Evolutionary conservation across 2,329 filamentous ascomycete genomes (phyloP), one percentile per base, ranked within the genome.

Genomic region (Epichloe elymi): DNA sequence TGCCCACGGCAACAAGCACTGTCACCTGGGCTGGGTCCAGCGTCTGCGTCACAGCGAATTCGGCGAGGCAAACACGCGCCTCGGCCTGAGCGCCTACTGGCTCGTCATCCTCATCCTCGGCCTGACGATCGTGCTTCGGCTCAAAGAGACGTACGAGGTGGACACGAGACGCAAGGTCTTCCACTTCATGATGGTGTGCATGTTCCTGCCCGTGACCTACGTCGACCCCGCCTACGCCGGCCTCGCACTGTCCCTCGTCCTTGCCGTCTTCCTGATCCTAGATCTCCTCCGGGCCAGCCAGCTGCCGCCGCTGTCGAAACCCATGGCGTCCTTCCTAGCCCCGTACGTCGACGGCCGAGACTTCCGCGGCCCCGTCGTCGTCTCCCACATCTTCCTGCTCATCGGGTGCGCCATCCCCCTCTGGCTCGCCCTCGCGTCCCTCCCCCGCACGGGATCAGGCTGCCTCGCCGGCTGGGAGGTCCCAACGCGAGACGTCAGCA

Each of bases 161-260:
- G 93, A 98, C 68, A 98, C 93, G 1, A 80, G 93, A 47, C 82
- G 93, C 48, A 98, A 98, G 67, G 87, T 97, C 23, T 98, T 98
- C 65, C 93, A 98, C 66, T 94, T 94, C 58, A 95, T 91, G 77
- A 97, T 97, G 86, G 91, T 97, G 7, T 82, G 82, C 51, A 96
- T 98, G 88, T 83, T 98, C 51, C 75, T 97, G 2, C 90, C 93
- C 0, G 82, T 87, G 1, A 86, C 85, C 2, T 96, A 82, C 63
- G 71, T 97, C 56, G 93, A 98, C 65, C 91, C 93, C 1, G 75
- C 83, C 40, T 97, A 88, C 65, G 82, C 83, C 47, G 80, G 86
- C 1, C 73, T 98, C 12, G 88, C 89, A 0, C 74, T 97, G n/a
- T 75, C 77, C 0, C 70, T 96, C 35, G 80, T 89, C 26, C 76